Conservation (phyloP, 2,329 filamentous ascomycete genomes). For the Colletotrichum magnum region DNA sequence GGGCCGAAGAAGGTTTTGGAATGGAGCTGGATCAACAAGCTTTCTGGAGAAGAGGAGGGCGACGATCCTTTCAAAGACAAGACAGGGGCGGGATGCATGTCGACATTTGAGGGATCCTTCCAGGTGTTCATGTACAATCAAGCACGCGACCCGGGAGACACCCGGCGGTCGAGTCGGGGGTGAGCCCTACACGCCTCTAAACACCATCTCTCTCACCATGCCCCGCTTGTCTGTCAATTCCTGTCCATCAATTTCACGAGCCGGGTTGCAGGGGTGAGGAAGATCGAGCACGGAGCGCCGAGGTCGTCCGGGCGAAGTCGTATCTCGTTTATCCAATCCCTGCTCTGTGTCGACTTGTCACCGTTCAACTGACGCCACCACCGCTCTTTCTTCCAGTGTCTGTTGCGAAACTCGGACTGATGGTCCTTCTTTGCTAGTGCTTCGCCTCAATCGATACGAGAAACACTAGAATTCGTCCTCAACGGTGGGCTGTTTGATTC, state of each 20-base stretch:
- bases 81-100: slow-evolving; percentile 15
- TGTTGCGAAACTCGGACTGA: not conserved
- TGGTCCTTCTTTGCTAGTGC: not conserved
- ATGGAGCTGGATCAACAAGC: slow-evolving; percentile 9
- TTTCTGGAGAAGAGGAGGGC: slow-evolving; percentile 4
- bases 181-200: slow-evolving; percentile 4
- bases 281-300: slow-evolving; percentile 7
- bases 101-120: slow-evolving; percentile 17
- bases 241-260: slow-evolving; percentile 27
- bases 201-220: not conserved
- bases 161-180: slow-evolving; percentile 19
- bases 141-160: slow-evolving; percentile 1
- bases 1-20: slow-evolving; percentile 13
- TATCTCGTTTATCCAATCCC: slow-evolving; percentile 18
- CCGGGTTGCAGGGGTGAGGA: slow-evolving; percentile 12
- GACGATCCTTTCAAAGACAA: slow-evolving; percentile 12
- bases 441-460: slow-evolving; percentile 26
- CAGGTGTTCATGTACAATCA: slow-evolving; percentile 3
- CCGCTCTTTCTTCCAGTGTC: not conserved
- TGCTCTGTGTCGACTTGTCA: not conserved
- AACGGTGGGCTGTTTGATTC: slow-evolving; percentile 16
- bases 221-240: slow-evolving; percentile 12
- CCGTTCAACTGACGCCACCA: slow-evolving; percentile 4
- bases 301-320: slow-evolving; percentile 13
- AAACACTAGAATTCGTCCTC: not conserved